Evolutionary conservation across 495 filamentous ascomycete genomes (phyloP).

Genomic region (Xylaria longipes): DNA sequence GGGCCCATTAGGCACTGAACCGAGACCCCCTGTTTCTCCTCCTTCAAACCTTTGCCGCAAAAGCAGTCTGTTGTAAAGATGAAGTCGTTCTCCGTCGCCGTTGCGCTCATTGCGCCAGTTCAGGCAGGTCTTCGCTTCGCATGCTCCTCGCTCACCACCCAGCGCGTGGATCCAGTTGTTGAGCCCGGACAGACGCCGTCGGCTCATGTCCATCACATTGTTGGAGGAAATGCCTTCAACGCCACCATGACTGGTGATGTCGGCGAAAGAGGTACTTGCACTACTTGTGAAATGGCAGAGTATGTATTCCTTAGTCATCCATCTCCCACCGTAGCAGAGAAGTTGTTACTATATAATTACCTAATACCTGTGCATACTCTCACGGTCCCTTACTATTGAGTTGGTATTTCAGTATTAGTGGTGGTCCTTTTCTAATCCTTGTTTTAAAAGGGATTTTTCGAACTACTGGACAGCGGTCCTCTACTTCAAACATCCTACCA

Average conservation of each 20-base stretch:
- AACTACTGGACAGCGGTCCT: constrained; percentile 59
- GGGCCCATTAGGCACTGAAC: constrained; percentile 15
- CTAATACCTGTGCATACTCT: background rate
- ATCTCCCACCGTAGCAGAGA: background rate
- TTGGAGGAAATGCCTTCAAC: constrained; percentile 58
- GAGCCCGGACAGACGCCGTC: constrained; percentile 52
- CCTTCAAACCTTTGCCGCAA: constrained; percentile 30
- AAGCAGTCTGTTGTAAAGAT: constrained; percentile 39
- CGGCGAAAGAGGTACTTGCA: constrained; percentile 49
- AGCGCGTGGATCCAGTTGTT: constrained; percentile 55
- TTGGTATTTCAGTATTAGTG: background rate
- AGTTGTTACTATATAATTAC: background rate
- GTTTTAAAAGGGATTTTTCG: constrained; percentile 44
- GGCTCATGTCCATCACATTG: constrained; percentile 57
- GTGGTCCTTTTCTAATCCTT: background rate
- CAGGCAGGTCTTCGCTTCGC: constrained; percentile 56
- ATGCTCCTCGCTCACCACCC: constrained; percentile 54
- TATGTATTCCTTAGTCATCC: background rate
- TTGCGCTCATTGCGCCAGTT: constrained; percentile 47
- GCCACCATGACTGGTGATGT: constrained; percentile 54
- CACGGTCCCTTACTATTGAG: too few relatives aligned
- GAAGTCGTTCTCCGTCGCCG: constrained; percentile 50
- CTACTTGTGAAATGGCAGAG: constrained; percentile 53
- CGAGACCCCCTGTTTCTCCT: constrained; percentile 23
- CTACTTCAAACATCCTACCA: constrained; percentile 57